Base-by-base conservation (phyloP, 768 basidiomycete genomes). In the Panus rudis region DNA sequence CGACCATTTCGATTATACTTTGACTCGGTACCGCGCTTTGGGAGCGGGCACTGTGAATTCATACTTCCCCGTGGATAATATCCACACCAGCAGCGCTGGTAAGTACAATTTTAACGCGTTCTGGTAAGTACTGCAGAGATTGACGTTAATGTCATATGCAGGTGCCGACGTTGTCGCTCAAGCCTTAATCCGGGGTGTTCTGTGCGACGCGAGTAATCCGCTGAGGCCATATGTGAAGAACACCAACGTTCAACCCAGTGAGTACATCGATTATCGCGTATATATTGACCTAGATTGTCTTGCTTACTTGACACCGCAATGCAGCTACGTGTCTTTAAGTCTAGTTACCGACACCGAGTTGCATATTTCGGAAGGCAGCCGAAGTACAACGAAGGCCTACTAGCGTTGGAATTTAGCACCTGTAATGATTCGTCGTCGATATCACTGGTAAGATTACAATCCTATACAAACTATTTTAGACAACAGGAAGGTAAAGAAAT, bases 81-180 rank as follows among this genome's bases (percentile, higher is more conserved):
- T 69, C 3, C 72, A 75, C 49, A 75, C 71, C 1, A 59, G 41
- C 23, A 34, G 35, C 6, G 33, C 59, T 7, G 34, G 34, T 37
- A 11, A 37, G 16, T 16, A 17, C 3, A 3, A 17, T 12, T n/a
- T n/a, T n/a, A n/a, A n/a, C n/a, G n/a, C n/a, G 23, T 37, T 11
- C 34, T 37, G 3, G 3, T 3, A 10, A 13, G 16, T 12, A 6
- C 19, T 12, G 3, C 23, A 6, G 19, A 16, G 6, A 37, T 35
- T 35, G n/a, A n/a, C n/a, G 33, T 20, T 10, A 17, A 11, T 11
- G 34, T 37, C 11, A 55, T 65, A 3, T n/a, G 57, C 63, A 13
- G 73, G 70, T 24, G 75, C 75, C 2, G 64, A 65, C 31, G 62
- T 70, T 5, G 73, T 75, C 2, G 71, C 73, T 0, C 55, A 69